These are phyloP conservation scores for Prillingera fragicola DNA, from an alignment of 1,284 basidiomycete genomes.

Conservation along the genomic window DNA sequence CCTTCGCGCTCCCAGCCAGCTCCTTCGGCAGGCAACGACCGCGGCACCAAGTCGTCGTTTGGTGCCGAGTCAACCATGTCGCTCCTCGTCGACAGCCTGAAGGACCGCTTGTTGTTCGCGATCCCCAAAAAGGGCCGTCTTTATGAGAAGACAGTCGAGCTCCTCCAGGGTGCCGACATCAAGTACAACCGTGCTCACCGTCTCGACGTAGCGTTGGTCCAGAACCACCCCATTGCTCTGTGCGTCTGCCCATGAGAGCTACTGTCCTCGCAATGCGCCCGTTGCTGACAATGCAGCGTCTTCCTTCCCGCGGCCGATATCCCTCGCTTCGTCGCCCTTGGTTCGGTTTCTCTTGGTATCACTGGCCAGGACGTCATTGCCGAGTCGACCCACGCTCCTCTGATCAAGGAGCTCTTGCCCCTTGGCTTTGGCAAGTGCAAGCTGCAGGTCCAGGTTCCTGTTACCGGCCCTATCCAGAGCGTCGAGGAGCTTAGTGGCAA, in stretches of 20 bases:
- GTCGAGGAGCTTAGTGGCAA: conserved; percentile 81
- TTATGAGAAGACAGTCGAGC: conserved; percentile 83
- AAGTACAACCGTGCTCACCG: conserved; percentile 86
- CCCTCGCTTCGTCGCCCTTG: conserved; percentile 96
- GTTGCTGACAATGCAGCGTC: conserved; percentile 58
- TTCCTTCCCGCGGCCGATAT: conserved; percentile 98
- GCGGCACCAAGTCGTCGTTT: conserved; percentile 30
- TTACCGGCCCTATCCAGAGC: conserved; percentile 62
- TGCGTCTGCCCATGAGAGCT: conserved; percentile 51
- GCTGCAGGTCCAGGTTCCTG: conserved; percentile 92
- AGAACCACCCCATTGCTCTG: conserved; percentile 91
- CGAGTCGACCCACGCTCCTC: conserved; percentile 71
- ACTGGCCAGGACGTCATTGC: conserved; percentile 94
- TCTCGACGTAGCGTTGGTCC: conserved; percentile 84
- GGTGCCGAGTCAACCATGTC: conserved; percentile 48
- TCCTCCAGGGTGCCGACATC: conserved; percentile 88
- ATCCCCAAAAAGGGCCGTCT: conserved; percentile 97
- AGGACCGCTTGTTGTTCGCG: conserved; percentile 79
- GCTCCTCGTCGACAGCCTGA: conserved; percentile 54
- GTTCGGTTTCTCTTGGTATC: conserved; percentile 63
- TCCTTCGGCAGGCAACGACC: conserved; percentile 14
- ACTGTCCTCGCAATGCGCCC: no score
- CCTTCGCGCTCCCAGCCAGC: conserved; percentile 4
- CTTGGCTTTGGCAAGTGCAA: conserved; percentile 93
- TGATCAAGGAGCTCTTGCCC: conserved; percentile 73